Percentiles rank a stretch among this genome's conserved stretches.
Evolutionary conservation across 192 early-diverging fungal species (phyloP).

Genomic region (Backusella tuberculispora): DNA sequence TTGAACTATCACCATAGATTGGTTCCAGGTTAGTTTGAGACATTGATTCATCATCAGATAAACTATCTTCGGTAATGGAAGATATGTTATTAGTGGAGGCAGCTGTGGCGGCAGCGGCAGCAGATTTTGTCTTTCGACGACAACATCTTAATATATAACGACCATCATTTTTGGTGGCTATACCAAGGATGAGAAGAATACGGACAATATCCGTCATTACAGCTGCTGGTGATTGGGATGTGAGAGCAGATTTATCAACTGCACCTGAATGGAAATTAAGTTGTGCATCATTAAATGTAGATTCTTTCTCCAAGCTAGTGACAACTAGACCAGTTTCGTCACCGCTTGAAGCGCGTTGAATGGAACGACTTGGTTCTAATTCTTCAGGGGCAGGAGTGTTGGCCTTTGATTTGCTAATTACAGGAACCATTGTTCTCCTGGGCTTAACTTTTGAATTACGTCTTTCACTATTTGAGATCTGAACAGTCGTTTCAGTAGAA

Average conservation of each 20-base stretch:
- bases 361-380: neutral
- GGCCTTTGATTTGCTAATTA: neutral
- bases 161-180: constrained; percentile 21
- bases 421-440: neutral
- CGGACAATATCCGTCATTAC: constrained; percentile 53
- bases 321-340: neutral
- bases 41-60: neutral
- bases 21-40: constrained; percentile 24
- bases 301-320: neutral
- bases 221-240: constrained; percentile 53
- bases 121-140: constrained; percentile 34
- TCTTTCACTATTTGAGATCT: neutral
- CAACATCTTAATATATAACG: constrained; percentile 59
- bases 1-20: constrained; percentile 40
- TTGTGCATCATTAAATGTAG: constrained; percentile 31
- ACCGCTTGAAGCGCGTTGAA: neutral
- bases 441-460: neutral
- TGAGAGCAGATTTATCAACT: constrained; percentile 58
- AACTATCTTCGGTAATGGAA: neutral
- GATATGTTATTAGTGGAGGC: neutral
- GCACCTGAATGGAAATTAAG: constrained; percentile 61
- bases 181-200: constrained; percentile 33
- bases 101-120: neutral
- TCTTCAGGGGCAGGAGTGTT: neutral
- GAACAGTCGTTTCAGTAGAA: neutral